Base-by-base conservation (phyloP, 2,329 filamentous ascomycete genomes). In the Geosmithia morbida region DNA sequence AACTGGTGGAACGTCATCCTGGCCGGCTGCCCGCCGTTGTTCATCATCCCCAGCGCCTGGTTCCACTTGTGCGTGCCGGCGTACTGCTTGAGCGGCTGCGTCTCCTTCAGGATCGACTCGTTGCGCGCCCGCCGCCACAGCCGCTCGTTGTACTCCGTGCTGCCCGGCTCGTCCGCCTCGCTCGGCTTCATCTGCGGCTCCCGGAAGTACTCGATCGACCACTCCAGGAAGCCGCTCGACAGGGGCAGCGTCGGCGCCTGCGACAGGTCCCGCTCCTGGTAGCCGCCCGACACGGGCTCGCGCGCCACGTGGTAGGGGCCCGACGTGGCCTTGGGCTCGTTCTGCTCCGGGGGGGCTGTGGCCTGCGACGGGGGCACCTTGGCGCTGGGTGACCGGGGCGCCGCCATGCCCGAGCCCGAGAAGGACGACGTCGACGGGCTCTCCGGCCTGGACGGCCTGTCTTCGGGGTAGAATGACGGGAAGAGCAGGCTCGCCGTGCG, bases 1-100 rank as follows among this genome's bases (percentile, higher is more conserved):
- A 96, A 98, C 60, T 98, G 92, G 65, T 98, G 92, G 62, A 97
- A 95, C 5, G 86, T 85, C 82, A 98, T 85, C 66, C 89, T 94
- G 52, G 83, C 79, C 0, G 92, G 90, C 60, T 96, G 92, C 30
- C 83, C 85, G 29, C 83, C 81, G 54, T 96, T 97, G 59, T 90
- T 89, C 60, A 96, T 81, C 51, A 94, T 83, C 17, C 85, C 83
- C 44, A 83, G 74, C 42, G 86, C 81, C 51, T 84, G 83, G 56
- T 87, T 89, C 90, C 92, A 98, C 55, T 81, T 84, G 57, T 87
- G 85, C 48, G 75, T 85, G 13, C 87, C 85, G 0, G 92, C 89
- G 55, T 86, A 81, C 47, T 87, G 83, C 61, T 98, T 98, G 53
- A 94, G 78, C 1, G 90, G 90, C 59, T 98, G 92, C 1, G 90